Evolutionary conservation across 129 eudicot species (phyloP).

Genomic region (Lactuca sativa): DNA sequence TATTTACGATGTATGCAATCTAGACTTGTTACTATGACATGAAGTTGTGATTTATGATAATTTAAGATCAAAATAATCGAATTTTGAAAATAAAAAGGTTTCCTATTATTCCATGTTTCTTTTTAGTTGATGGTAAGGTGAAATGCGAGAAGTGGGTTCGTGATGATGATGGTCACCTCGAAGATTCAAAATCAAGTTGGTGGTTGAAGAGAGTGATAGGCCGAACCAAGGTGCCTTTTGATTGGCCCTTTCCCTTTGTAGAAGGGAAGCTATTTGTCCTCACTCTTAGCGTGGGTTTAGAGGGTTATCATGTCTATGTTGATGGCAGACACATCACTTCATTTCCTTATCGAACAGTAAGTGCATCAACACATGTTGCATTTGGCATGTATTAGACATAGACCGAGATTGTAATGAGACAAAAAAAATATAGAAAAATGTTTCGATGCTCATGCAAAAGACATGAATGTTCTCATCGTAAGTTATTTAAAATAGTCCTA

Average conservation of each 20-base stretch:
- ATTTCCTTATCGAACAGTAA: constrained; percentile 84
- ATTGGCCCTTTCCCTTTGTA: constrained; percentile 86
- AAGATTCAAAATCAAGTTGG: constrained; percentile 74
- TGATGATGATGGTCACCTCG: constrained; percentile 60
- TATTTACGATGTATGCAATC: background rate
- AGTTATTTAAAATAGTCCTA: too few species aligned
- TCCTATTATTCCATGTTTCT: background rate
- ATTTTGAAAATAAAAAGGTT: too few species aligned
- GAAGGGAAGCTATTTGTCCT: constrained; percentile 77
- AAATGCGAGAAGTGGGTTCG: constrained; percentile 94
- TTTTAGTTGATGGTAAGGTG: constrained; percentile 72
- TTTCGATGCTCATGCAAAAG: too few species aligned
- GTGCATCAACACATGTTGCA: constrained; percentile 22
- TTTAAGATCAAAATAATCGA: background rate
- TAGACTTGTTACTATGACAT: background rate
- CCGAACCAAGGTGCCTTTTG: constrained; percentile 67
- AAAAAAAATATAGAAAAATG: too few species aligned
- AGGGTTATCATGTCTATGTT: constrained; percentile 84
- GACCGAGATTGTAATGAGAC: too few species aligned
- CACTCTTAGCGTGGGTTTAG: constrained; percentile 82
- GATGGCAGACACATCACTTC: constrained; percentile 87
- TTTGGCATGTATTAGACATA: too few species aligned
- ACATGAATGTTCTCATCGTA: too few species aligned
- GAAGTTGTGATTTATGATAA: background rate
- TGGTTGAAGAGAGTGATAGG: constrained; percentile 81